Evolutionary conservation across 495 filamentous ascomycete genomes (phyloP).

Genomic region (Antarctomyces pellizariae): DNA sequence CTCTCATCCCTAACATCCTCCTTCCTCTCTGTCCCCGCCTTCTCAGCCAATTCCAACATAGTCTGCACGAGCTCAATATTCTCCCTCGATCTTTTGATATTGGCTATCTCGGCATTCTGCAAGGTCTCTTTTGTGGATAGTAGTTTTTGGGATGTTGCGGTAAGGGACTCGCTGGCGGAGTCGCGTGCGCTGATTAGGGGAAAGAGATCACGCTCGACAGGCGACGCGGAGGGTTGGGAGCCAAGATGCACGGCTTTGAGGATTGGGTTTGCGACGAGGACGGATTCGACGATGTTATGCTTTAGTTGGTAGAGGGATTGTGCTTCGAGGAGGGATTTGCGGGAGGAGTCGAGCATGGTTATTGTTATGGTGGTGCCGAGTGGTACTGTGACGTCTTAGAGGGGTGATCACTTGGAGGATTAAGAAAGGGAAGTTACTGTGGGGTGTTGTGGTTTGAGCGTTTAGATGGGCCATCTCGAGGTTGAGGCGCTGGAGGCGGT

Average conservation of each 20-base stretch:
- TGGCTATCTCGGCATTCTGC: constrained; percentile 29
- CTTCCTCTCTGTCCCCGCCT: constrained; percentile 27
- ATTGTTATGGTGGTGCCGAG: too few relatives aligned
- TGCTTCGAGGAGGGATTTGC: constrained; percentile 41
- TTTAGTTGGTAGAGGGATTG: constrained; percentile 42
- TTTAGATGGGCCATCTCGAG: constrained; percentile 44
- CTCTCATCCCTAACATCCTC: constrained; percentile 23
- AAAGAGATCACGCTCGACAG: constrained; percentile 31
- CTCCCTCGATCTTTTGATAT: constrained; percentile 24
- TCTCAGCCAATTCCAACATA: constrained; percentile 34
- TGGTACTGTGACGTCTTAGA: constrained; percentile 2
- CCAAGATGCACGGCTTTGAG: constrained; percentile 55
- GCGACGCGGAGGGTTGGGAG: constrained; percentile 1
- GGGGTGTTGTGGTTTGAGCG: constrained; percentile 21
- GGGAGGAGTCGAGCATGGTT: too few relatives aligned
- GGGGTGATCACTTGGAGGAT: too few relatives aligned
- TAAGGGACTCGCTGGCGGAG: constrained; percentile 31
- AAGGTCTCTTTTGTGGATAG: constrained; percentile 23
- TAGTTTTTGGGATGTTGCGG: constrained; percentile 28
- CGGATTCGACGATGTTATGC: constrained; percentile 38
- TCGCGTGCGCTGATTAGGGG: constrained; percentile 45
- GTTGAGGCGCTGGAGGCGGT: constrained; percentile 42
- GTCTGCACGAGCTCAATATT: constrained; percentile 38
- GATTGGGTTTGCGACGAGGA: constrained; percentile 45
- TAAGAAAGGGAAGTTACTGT: constrained; percentile 6